Percentiles rank a stretch among this genome's conserved stretches.
phyloP scores from a whole-genome alignment of 345 rosid genomes.

The Eucalyptus grandis region DNA sequence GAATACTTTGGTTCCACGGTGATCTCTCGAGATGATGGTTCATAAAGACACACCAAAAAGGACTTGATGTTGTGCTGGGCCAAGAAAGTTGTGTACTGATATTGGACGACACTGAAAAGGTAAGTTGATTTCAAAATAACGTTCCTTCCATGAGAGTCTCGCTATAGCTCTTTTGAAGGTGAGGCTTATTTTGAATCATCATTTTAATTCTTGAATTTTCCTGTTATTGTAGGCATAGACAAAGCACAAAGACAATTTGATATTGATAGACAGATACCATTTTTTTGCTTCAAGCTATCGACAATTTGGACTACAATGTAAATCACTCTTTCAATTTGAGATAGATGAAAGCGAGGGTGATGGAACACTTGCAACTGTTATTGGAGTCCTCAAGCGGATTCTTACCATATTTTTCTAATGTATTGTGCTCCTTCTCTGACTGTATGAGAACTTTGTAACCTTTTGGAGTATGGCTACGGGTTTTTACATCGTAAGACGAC shows the following conservation, averaged over 20 bases:
- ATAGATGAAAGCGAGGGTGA: constrained; percentile 65
- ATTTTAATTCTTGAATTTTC: not conserved
- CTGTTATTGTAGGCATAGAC: constrained; percentile 45
- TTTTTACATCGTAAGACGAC: not conserved
- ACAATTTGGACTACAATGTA: constrained; percentile 49
- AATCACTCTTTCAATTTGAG: constrained; percentile 66
- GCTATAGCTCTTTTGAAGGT: too few relatives aligned
- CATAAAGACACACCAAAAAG: constrained; percentile 71
- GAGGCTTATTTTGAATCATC: not conserved
- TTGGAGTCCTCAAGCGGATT: constrained; percentile 37
- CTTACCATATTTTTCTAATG: constrained; percentile 56
- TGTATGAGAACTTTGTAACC: not conserved
- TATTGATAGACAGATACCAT: constrained; percentile 82
- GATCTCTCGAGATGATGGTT: constrained; percentile 89
- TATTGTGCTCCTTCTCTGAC: not conserved
- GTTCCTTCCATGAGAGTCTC: not conserved
- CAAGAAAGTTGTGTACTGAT: constrained; percentile 80
- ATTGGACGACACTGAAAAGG: constrained; percentile 80
- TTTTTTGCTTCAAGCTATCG: constrained; percentile 82
- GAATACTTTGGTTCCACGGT: constrained; percentile 49
- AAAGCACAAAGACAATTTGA: constrained; percentile 70
- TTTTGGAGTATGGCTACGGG: not conserved
- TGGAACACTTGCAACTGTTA: constrained; percentile 70
- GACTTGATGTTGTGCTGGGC: constrained; percentile 78
- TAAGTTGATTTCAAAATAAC: not conserved